Evolutionary conservation across 371 early-diverging fungal genomes (phyloP).

Genomic region (Catenaria anguillulae): DNA sequence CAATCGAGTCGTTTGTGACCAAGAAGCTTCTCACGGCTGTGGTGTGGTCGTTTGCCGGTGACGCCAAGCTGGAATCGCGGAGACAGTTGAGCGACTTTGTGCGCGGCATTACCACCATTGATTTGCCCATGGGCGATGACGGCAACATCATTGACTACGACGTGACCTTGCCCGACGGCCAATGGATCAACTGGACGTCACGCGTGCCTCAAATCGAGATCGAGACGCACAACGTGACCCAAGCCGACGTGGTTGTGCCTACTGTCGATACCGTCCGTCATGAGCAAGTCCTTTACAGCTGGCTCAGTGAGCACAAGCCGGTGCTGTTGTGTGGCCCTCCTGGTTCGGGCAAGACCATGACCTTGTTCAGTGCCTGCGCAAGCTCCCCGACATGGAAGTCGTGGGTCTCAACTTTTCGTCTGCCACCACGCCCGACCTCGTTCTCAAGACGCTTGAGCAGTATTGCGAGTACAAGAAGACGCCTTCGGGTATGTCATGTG

Average conservation of each 20-base stretch:
- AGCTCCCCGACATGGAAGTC: constrained; percentile 88
- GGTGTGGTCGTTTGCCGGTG: constrained; percentile 94
- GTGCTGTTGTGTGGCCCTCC: constrained; percentile 96
- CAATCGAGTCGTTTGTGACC: constrained; percentile 58
- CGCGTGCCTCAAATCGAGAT: constrained; percentile 90
- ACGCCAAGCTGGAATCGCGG: constrained; percentile 61
- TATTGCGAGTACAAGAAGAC: constrained; percentile 95
- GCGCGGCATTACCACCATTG: constrained; percentile 57
- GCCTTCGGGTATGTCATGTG: constrained; percentile 78
- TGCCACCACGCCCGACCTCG: constrained; percentile 89
- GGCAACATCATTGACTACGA: constrained; percentile 78
- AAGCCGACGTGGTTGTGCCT: constrained; percentile 91
- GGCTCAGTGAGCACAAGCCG: constrained; percentile 90
- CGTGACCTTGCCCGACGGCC: constrained; percentile 56
- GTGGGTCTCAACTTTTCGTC: constrained; percentile 96
- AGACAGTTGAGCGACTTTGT: constrained; percentile 67
- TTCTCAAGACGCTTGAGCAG: constrained; percentile 92
- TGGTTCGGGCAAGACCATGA: constrained; percentile 98
- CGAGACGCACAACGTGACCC: constrained; percentile 82
- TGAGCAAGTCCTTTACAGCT: constrained; percentile 86
- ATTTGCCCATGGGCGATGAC: constrained; percentile 50
- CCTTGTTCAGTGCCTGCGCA: constrained; percentile 90
- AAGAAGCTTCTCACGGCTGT: constrained; percentile 66
- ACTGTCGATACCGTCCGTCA: constrained; percentile 95
- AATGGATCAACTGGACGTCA: constrained; percentile 82